Evolutionary conservation across 1,139 yeast genomes (phyloP), one percentile per base, ranked within the genome.

Genomic region (Nadsonia commutata): DNA sequence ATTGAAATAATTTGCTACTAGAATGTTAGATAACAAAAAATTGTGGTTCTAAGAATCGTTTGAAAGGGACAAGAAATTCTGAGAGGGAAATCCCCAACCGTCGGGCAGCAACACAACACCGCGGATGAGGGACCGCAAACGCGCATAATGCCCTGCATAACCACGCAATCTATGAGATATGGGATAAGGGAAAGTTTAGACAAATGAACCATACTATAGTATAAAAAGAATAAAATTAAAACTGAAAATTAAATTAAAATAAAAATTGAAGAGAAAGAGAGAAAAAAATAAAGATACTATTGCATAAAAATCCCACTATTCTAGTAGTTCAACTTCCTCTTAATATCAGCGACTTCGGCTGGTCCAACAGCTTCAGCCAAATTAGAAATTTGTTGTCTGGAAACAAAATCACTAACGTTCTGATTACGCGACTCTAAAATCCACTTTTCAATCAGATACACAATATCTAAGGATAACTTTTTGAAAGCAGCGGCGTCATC

Each of bases 361-460:
- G 33, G 13, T 13, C 33, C 33, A 4, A 27, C 8, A 27, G 33
- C n/a, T 13, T 13, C 9, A 4, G 9, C n/a, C 3, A 27, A 9
- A 13, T 27, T 27, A 13, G 16, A 13, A 13, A 27, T 3, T 27
- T 27, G 33, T 13, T 27, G 16, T 9, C 13, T 27, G 4, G 33
- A 27, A 4, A 27, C 13, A 27, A 27, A 11, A 27, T 13, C 4
- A 8, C 33, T 16, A 9, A 27, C 33, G n/a, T 27, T 16, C 16
- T 27, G 33, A 27, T 27, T 27, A 27, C 50, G 45, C 38, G 45
- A 36, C 22, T 45, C 50, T 3, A 48, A 36, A n/a, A 50, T 38
- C 57, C 59, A 56, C 40, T 51, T 47, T 13, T 54, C 52, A 18
- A 60, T 45, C 39, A 57, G 45, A 41, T 56, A 55, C 9, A 52